Percentiles rank a stretch among this genome's conserved stretches.
phyloP scores from a whole-genome alignment of 2,329 filamentous ascomycete genomes.

The Fusarium illudens region DNA sequence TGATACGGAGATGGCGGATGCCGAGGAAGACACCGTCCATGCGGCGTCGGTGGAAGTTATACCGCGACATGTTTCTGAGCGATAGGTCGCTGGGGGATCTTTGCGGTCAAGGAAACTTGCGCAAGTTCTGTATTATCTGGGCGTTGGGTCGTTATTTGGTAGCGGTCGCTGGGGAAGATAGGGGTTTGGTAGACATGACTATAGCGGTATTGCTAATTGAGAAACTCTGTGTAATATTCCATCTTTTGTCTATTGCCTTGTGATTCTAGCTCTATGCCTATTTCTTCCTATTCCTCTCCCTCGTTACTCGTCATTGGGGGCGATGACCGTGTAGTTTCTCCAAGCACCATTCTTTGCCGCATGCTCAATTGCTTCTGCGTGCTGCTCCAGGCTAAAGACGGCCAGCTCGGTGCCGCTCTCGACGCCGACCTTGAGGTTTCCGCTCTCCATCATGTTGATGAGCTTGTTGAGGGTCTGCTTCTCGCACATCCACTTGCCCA shows the following conservation, averaged over 20 bases:
- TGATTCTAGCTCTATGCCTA: background rate
- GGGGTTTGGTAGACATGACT: background rate
- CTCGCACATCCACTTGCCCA: constrained; percentile 13
- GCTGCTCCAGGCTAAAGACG: background rate
- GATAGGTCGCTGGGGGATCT: background rate
- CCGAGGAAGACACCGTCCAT: constrained; percentile 17
- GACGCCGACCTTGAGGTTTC: background rate
- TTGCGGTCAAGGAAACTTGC: background rate
- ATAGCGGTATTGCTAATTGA: background rate
- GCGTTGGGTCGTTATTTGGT: constrained; percentile 19
- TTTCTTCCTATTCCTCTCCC: background rate
- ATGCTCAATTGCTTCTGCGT: constrained; percentile 4
- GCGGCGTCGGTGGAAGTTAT: background rate
- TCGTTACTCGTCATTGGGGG: background rate
- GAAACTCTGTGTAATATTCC: background rate
- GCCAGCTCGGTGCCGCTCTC: background rate
- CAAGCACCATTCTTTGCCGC: background rate
- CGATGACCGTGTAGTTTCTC: constrained; percentile 8
- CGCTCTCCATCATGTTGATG: constrained; percentile 9
- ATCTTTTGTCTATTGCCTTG: background rate
- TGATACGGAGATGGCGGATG: constrained; percentile 29
- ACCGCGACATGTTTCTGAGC: background rate
- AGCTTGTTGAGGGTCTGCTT: background rate
- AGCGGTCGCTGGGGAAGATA: background rate
- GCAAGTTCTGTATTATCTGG: background rate